phyloP scores from a whole-genome alignment of 768 basidiomycete genomes.

The Panus rudis region DNA sequence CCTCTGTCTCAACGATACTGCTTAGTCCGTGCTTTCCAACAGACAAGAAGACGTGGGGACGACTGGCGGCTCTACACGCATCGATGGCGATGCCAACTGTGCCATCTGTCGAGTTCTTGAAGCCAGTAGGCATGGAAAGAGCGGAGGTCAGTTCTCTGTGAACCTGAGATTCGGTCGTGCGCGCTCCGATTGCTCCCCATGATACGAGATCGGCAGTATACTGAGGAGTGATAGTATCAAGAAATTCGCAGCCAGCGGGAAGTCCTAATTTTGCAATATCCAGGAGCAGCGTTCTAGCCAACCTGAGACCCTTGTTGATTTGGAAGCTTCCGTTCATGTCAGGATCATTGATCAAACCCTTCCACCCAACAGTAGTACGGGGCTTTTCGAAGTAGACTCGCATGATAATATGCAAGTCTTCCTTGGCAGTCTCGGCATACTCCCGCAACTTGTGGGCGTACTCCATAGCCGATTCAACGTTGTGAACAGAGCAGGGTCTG shows the following conservation, averaged over 20 bases:
- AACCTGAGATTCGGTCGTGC: conserved; percentile 90
- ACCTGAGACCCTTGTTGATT: conserved; percentile 92
- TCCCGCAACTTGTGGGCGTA: conserved; percentile 75
- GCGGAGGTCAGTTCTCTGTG: conserved; percentile 84
- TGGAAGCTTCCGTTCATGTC: conserved; percentile 90
- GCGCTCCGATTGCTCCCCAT: conserved; percentile 95
- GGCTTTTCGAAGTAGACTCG: conserved; percentile 98
- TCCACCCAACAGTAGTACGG: conserved; percentile 97
- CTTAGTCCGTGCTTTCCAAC: conserved; percentile 96
- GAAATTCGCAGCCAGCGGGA: conserved; percentile 94
- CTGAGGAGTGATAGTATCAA: conserved; percentile 73
- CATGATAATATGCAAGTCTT: conserved; percentile 94
- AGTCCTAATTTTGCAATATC: conserved; percentile 88
- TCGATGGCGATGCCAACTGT: conserved; percentile 88
- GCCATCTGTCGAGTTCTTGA: conserved; percentile 98
- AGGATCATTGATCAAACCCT: conserved; percentile 97
- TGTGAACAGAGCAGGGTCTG: conserved; percentile 94
- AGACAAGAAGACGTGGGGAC: conserved; percentile 90
- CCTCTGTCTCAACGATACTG: conserved; percentile 92
- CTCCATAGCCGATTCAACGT: conserved; percentile 76
- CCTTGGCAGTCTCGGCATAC: conserved; percentile 74
- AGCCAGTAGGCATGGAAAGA: conserved; percentile 93
- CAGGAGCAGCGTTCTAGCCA: conserved; percentile 79
- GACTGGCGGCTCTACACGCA: conserved; percentile 87
- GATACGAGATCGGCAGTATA: conserved; percentile 91